Evolutionary conservation across 129 eudicot species (phyloP).

Genomic region (Logfia minima): DNA sequence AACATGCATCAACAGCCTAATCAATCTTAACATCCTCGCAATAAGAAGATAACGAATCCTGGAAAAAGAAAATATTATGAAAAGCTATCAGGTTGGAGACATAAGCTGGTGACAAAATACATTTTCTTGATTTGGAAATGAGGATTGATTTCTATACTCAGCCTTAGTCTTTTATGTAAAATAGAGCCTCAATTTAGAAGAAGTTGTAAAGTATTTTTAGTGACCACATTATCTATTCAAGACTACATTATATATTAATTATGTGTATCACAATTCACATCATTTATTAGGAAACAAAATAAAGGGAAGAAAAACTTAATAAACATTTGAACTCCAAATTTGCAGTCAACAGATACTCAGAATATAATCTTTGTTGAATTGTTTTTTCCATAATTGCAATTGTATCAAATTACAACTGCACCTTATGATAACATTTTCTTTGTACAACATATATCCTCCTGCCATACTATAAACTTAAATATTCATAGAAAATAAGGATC

Average conservation of each 20-base stretch:
- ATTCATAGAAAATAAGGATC: no score
- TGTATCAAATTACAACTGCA: not conserved
- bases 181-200: no score
- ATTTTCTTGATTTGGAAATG: not conserved
- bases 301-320: not conserved
- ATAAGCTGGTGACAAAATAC: not conserved
- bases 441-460: not conserved
- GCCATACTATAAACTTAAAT: not conserved
- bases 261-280: not conserved
- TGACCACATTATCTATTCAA: no score
- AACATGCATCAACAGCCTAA: slow-evolving; percentile 94
- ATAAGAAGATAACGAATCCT: slow-evolving; percentile 99
- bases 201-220: no score
- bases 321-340: not conserved
- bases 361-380: no score
- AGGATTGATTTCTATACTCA: not conserved
- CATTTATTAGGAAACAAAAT: not conserved
- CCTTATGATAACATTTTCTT: not conserved
- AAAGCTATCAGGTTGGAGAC: slow-evolving; percentile 9
- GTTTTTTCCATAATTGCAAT: not conserved
- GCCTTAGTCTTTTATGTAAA: no score
- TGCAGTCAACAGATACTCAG: not conserved
- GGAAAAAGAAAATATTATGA: slow-evolving; percentile 21
- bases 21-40: slow-evolving; percentile 87
- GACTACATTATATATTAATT: no score